phyloP scores from a whole-genome alignment of 139 green algal species.

The Trebouxia sp. region DNA sequence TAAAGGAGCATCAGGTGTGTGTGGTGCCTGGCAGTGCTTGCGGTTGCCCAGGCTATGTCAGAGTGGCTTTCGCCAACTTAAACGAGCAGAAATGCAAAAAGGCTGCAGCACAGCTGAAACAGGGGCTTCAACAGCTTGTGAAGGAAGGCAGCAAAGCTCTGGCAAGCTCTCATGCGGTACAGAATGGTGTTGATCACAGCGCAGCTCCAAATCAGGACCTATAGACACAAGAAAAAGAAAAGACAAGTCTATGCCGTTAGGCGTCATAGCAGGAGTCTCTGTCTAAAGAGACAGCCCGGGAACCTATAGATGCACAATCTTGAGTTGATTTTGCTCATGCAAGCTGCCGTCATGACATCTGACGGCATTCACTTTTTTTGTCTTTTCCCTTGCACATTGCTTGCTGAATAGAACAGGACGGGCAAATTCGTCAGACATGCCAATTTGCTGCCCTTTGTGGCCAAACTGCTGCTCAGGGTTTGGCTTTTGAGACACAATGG shows the following conservation, averaged over 20 bases:
- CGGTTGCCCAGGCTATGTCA: slow-evolving; percentile 77
- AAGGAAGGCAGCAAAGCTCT: slow-evolving; percentile 1
- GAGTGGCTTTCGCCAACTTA: slow-evolving; percentile 84
- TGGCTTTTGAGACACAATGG: too few species aligned
- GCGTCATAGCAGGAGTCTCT: too few species aligned
- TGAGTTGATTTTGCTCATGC: too few species aligned
- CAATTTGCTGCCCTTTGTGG: too few species aligned
- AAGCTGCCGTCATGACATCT: too few species aligned
- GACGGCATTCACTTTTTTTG: too few species aligned
- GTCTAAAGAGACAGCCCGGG: too few species aligned
- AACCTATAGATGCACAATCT: too few species aligned
- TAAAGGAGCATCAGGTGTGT: slow-evolving; percentile 82
- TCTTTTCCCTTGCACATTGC: too few species aligned
- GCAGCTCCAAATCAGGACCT: neutral
- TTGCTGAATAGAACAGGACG: too few species aligned
- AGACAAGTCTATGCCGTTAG: neutral
- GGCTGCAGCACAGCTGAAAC: slow-evolving; percentile 72
- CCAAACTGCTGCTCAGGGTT: too few species aligned
- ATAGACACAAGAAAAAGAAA: neutral
- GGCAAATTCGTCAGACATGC: too few species aligned
- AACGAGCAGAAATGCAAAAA: slow-evolving; percentile 56
- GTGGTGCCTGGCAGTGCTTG: slow-evolving; percentile 86
- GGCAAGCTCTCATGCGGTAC: neutral
- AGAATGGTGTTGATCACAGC: neutral
- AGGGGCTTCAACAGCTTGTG: slow-evolving; percentile 74